phyloP scores from a whole-genome alignment of 495 filamentous ascomycete species.

The Tuber melanosporum region DNA sequence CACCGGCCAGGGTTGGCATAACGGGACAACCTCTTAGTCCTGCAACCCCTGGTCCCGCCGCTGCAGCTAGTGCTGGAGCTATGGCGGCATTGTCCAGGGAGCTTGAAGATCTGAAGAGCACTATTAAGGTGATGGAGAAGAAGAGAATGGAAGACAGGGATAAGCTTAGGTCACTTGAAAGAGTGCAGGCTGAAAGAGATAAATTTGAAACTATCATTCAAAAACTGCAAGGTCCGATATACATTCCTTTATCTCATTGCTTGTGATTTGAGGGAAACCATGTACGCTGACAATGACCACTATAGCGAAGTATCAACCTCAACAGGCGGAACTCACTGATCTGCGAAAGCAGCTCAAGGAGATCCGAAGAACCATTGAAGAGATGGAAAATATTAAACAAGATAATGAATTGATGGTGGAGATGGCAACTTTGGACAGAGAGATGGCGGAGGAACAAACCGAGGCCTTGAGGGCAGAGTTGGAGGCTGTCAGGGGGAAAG shows the following conservation, averaged over 20 bases:
- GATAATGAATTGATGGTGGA: constrained; percentile 81
- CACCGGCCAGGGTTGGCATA: constrained; percentile 15
- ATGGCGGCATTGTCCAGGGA: constrained; percentile 51
- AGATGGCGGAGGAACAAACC: constrained; percentile 92
- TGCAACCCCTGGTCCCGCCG: constrained; percentile 36
- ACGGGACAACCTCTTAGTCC: constrained; percentile 21
- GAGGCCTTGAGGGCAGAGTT: constrained; percentile 74
- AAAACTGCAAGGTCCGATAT: constrained; percentile 52
- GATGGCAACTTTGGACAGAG: constrained; percentile 79
- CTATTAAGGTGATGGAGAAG: constrained; percentile 71
- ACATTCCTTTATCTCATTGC: not conserved
- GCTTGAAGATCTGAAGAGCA: constrained; percentile 70
- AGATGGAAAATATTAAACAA: constrained; percentile 64
- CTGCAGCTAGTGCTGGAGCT: constrained; percentile 44
- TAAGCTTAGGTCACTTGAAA: constrained; percentile 70
- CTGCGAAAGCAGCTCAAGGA: constrained; percentile 72
- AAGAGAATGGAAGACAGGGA: constrained; percentile 82
- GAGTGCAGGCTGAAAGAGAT: constrained; percentile 69
- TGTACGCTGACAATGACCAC: constrained; percentile 10
- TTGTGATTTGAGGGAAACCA: not conserved
- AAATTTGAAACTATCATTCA: constrained; percentile 84
- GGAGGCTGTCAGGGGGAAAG: constrained; percentile 63
- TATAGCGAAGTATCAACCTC: constrained; percentile 79
- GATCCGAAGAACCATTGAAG: constrained; percentile 58
- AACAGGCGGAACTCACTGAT: constrained; percentile 71